Base-by-base conservation (phyloP, 345 rosid genomes). In the Isatis tinctoria region DNA sequence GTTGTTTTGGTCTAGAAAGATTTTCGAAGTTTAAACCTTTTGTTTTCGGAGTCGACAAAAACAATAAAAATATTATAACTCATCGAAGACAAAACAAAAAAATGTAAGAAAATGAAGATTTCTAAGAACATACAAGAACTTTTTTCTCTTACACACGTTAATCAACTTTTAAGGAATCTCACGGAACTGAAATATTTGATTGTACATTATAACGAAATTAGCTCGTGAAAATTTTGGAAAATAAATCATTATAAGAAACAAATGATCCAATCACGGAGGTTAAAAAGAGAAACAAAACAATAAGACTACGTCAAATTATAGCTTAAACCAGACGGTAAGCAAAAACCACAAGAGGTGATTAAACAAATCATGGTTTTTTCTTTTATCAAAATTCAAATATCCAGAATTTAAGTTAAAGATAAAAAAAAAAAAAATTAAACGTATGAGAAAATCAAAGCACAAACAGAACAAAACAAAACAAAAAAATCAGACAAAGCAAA, bases 251-350 rank as follows among this genome's bases (percentile, higher is more conserved):
- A 33, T 39, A 3, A 36, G 36, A 48, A 60, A 40, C 14, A 52
- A 32, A 69, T 39, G 56, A 67, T 60, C 60, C 8, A 60, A 36
- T 10, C 12, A 49, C 6, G 45, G 41, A 10, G 45, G 14, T 35
- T 33, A 24, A 16, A 69, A 44, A 36, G 43, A 74, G 12, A 45
- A 32, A 14, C 18, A 63, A 17, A 18, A 20, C 41, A 22, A 56
- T 4, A n/a, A 26, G 43, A 43, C 44, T 9, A 54, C 69, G 64
- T 75, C 8, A 22, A 8, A 64, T 43, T 12, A 43, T 69, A 70
- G 53, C 41, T 76, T 76, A 57, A 68, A 64, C 65, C 76, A 78
- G 80, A 73, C 62, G 57, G 63, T 40, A 30, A 54, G 66, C 67
- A 36, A 64, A 47, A 28, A 49, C 13, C 1, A 17, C 8, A 32